Evolutionary conservation across 495 filamentous ascomycete genomes (phyloP), one percentile per base, ranked within the genome.

Genomic region (Penicillium longicatenatum): DNA sequence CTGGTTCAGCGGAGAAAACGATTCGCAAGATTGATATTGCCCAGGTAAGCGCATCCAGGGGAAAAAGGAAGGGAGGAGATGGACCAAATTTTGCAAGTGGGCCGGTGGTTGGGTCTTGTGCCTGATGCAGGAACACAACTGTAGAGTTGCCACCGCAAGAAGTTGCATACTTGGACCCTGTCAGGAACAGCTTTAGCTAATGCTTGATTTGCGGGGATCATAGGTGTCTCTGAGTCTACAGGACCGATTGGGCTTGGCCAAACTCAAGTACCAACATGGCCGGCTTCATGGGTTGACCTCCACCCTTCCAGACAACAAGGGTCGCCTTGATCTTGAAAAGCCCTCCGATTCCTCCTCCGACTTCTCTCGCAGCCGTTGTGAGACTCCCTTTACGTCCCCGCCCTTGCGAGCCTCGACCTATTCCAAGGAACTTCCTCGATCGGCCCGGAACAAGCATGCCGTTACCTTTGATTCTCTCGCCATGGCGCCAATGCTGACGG

Each of bases 221-320:
- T 60, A 98, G 94, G 94, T 98, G 74, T 94, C 92, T 54, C 79
- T 93, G 72, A 88, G 86, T 66, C 79, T 99, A 33, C 91, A 96
- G 73, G 89, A 95, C 76, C 91, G 93, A 44, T 82, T 99, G 33
- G 93, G 95, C 62, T 83, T 98, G 50, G 94, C 94, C 69, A 93
- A 90, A 76, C 92, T 96, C 84, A 99, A 97, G 77, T 90, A 93
- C 52, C 90, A 93, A 72, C 86, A 97, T 73, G 93, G 93, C 59
- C 74, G 72, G 52, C 65, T 78, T 26, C 71, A 72, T 57, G 55
- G 66, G 3, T 55, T 74, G 41, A 69, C 68, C 47, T 71, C 81
- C 90, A 71, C 84, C 85, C 58, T 86, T 80, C 63, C 92, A 56
- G 90, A 96, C 60, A 84, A 61, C 33, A 54, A 54, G 22, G 48